Evolutionary conservation across 257 asterid species (phyloP), one percentile per base, ranked within the genome.

Genomic region (Solanum arcanum): DNA sequence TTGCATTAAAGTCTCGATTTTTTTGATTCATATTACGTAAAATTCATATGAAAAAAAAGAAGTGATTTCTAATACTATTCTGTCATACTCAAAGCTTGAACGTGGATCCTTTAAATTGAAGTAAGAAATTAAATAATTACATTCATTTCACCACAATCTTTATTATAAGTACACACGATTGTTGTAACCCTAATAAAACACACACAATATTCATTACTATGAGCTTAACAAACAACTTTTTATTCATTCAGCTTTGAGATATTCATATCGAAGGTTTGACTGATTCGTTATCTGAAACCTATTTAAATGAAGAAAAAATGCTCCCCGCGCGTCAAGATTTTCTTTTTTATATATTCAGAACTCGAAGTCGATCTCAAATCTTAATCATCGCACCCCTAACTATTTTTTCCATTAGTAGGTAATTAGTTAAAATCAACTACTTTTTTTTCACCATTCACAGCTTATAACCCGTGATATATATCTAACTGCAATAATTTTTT

Each of bases 391-490:
- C 8, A 9, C 25, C 25, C 80, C 80, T 2, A 33, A 15, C 80
- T 16, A 29, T 10, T 31, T 73, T 74, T 69, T 20, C 46, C 11
- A 37, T 39, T 74, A 74, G 29, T 72, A 37, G 47, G 31, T 20
- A 74, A 52, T 52, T 52, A 33, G 47, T 41, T 39, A 75, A 74
- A 75, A 12, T 75, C 83, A 21, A 75, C 33, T 10, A 75, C 83
- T n/a, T 76, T 75, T 35, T 35, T 35, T 41, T 23, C 35, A 39
- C 59, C 83, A 7, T 41, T 75, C 23, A 41, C 12, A 41, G 21
- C 83, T 23, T 41, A 41, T n/a, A n/a, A 23, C 59, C 21, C 83
- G 83, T 76, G 83, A 76, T 41, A 76, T 76, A 76, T n/a, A 76
- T 76, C 83, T 76, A 23, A 52, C 23, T 76, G 7, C 13, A n/a